Conservation (phyloP, 2,329 filamentous ascomycete genomes). For the Fonsecaea pugnacius region DNA sequence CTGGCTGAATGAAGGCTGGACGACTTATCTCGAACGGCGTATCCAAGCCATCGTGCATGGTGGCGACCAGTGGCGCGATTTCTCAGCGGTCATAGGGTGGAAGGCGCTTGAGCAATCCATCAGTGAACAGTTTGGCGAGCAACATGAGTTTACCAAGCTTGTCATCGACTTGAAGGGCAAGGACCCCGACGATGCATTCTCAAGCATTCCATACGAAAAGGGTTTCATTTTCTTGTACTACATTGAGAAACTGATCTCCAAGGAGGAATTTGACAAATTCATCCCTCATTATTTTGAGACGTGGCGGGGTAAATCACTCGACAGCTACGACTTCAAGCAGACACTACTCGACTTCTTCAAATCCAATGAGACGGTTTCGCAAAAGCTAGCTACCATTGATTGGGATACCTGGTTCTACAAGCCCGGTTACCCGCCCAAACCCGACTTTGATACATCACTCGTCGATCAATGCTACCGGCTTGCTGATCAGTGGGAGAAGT, state of each 20-base stretch:
- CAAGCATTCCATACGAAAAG: slow-evolving; percentile 91
- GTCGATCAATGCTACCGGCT: slow-evolving; percentile 84
- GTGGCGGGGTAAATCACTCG: slow-evolving; percentile 83
- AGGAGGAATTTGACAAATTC: slow-evolving; percentile 89
- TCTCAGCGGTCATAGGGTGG: slow-evolving; percentile 96
- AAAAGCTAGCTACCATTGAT: slow-evolving; percentile 72
- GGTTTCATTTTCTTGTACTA: slow-evolving; percentile 93
- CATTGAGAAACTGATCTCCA: slow-evolving; percentile 82
- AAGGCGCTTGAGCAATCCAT: slow-evolving; percentile 78
- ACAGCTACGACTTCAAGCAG: slow-evolving; percentile 91
- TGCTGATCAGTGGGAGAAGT: slow-evolving; percentile 76
- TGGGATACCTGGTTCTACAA: slow-evolving; percentile 90
- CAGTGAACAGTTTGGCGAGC: slow-evolving; percentile 74
- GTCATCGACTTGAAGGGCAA: slow-evolving; percentile 84
- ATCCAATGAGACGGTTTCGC: slow-evolving; percentile 59
- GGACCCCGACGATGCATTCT: slow-evolving; percentile 95
- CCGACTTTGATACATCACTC: slow-evolving; percentile 84
- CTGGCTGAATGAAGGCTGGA: slow-evolving; percentile 81
- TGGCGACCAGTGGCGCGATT: slow-evolving; percentile 77
- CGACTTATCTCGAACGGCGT: slow-evolving; percentile 87
- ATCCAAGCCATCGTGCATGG: slow-evolving; percentile 79
- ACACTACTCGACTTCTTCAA: slow-evolving; percentile 86
- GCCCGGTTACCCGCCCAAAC: slow-evolving; percentile 88
- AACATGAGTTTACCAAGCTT: slow-evolving; percentile 92
- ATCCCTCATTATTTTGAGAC: slow-evolving; percentile 92